Base-by-base conservation (phyloP, 2,329 filamentous ascomycete genomes). In the Mariannaea sp. region DNA sequence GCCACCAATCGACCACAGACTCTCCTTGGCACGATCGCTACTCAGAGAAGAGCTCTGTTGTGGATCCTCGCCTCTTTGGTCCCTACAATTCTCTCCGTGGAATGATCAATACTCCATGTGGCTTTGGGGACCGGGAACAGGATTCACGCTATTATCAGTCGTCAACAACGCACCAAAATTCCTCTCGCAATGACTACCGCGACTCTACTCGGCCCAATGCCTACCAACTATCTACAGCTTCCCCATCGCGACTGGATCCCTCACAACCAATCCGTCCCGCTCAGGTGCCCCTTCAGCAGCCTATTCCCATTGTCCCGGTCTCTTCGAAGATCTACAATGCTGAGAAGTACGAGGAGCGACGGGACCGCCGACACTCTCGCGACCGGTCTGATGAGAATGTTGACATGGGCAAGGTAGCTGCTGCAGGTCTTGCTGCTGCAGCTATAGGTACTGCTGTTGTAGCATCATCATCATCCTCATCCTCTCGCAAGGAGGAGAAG, bases 261-360 rank as follows among this genome's bases (percentile, higher is more conserved):
- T 68, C 76, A 3, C 69, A 73, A 17, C 73, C 70, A 14, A 68
- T 71, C 13, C 78, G 82, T 35, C 82, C 86, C 5, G 83, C 76
- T 5, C 78, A 83, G 0, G 80, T 91, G 26, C 85, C 86, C 9
- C 78, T 97, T n/a, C 88, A 94, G 68, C 90, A 96, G 64, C 92
- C 92, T 2, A 87, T 92, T 62, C 92, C 92, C 2, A 81, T 90
- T 53, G 79, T 82, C 2, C 90, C 89, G 0, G 84, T 95, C 3
- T 86, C 86, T 30, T 81, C 82, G 56, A 82, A 82, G 14, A 80
- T 92, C 1, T 89, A 90, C 62, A 80, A 85, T 41, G 74, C 80
- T 27, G 72, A 74, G 32, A 73, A 69, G 74, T 58, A 72, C 22
- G 72, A 73, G 22, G 65, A 70, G 29, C 71, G 66, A 26, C 70